A percentile compares a stretch with the other conserved stretches of the same genome.
Evolutionary conservation across 805 yeast species (phyloP).

Genomic region (Nematodospora valgi): DNA sequence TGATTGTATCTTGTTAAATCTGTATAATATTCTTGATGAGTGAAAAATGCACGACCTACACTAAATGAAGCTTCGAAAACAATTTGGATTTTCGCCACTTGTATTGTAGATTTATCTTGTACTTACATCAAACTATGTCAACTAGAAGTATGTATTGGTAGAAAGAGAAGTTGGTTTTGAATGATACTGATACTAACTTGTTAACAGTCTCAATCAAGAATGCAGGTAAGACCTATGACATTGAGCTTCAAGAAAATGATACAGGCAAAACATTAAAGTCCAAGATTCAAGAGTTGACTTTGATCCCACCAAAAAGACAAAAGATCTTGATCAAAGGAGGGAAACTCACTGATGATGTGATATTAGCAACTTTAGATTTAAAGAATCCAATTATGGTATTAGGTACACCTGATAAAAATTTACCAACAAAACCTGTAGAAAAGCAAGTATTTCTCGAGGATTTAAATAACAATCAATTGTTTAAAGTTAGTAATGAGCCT

Average conservation of each 20-base stretch:
- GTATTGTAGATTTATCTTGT: no score
- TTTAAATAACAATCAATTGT: constrained; percentile 44
- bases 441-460: constrained; percentile 68
- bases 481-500: constrained; percentile 45
- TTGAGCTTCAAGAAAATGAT: constrained; percentile 45
- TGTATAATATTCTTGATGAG: constrained; percentile 51
- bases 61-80: no score
- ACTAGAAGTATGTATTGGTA: neutral
- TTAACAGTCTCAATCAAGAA: constrained; percentile 30
- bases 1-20: constrained; percentile 77
- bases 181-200: constrained; percentile 5
- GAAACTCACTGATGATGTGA: constrained; percentile 71
- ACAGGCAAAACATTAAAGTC: constrained; percentile 63
- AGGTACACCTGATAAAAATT: constrained; percentile 79
- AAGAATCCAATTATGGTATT: constrained; percentile 81
- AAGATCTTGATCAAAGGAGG: constrained; percentile 89
- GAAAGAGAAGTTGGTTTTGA: neutral
- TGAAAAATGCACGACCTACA: neutral
- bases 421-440: constrained; percentile 50
- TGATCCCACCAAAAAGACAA: constrained; percentile 86
- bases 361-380: constrained; percentile 48
- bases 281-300: constrained; percentile 68
- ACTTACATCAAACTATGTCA: neutral
- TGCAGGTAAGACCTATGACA: constrained; percentile 40
- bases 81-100: constrained; percentile 4